phyloP scores from a whole-genome alignment of 2,329 filamentous ascomycete species.

The Corinectria fuckeliana region DNA sequence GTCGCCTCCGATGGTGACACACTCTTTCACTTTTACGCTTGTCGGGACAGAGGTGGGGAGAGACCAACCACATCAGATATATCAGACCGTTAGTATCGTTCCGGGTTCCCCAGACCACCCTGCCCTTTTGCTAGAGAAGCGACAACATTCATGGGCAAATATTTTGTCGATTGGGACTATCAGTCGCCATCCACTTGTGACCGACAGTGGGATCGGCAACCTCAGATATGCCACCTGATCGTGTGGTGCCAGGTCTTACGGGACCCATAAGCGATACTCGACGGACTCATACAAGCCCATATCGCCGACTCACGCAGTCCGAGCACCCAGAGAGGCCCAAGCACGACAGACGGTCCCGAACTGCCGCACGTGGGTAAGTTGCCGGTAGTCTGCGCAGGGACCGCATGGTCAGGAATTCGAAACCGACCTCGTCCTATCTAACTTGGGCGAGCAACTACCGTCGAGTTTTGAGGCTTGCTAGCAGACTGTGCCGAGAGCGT shows the following conservation, averaged over 20 bases:
- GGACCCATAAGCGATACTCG: neutral
- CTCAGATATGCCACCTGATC: neutral
- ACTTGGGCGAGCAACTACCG: neutral
- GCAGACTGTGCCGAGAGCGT: neutral
- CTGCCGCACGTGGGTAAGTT: slow-evolving; percentile 9
- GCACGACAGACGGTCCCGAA: neutral
- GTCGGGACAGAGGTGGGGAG: neutral
- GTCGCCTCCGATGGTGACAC: neutral
- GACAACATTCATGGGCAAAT: neutral
- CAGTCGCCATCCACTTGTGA: neutral
- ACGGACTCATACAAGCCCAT: neutral
- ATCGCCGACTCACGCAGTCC: slow-evolving; percentile 1
- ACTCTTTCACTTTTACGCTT: neutral
- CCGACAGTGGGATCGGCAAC: slow-evolving; percentile 4
- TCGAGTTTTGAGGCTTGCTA: slow-evolving; percentile 1
- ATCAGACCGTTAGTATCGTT: slow-evolving; percentile 1
- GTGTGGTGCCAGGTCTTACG: neutral
- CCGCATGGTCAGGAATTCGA: neutral
- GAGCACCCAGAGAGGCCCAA: slow-evolving; percentile 1
- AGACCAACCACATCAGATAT: neutral
- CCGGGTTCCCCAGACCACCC: slow-evolving; percentile 1
- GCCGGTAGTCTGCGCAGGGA: slow-evolving; percentile 7
- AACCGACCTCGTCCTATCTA: neutral
- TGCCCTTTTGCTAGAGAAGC: neutral
- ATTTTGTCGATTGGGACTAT: slow-evolving; percentile 9